Conservation (phyloP, 176 grass and related monocot genomes). For the Carex littledalei region DNA sequence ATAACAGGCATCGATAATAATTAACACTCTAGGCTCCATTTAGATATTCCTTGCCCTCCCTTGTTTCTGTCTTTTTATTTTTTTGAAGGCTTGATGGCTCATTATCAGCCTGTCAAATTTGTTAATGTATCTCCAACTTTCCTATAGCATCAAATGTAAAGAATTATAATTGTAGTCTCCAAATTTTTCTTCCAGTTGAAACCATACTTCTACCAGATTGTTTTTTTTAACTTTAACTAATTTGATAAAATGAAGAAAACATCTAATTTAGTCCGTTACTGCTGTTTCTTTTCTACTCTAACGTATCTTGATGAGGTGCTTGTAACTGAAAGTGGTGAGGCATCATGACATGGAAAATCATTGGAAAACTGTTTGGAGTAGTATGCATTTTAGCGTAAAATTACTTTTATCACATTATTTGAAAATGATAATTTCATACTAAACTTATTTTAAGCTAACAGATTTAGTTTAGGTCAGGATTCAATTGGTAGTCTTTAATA, state of each 20-base stretch:
- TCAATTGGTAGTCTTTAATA: neutral
- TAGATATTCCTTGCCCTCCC: neutral
- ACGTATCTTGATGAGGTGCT: neutral
- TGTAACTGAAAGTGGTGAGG: neutral
- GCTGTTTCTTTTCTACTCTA: neutral
- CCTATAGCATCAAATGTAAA: neutral
- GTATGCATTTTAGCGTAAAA: neutral
- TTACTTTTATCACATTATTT: neutral
- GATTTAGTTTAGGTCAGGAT: neutral
- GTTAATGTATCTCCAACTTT: neutral
- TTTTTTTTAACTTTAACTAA: neutral
- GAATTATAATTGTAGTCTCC: neutral
- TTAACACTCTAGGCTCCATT: neutral
- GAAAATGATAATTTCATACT: neutral
- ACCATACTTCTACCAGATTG: neutral
- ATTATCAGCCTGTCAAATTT: neutral
- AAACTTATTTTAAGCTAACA: too few relatives aligned
- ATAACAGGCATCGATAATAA: neutral
- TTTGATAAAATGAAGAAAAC: neutral
- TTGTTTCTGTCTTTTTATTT: neutral
- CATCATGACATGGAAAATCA: slow-evolving; percentile 1
- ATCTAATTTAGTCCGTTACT: neutral
- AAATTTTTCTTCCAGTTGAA: neutral
- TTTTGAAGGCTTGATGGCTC: neutral
- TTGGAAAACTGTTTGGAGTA: neutral